phyloP scores from a whole-genome alignment of 192 early-diverging fungal species.

The Coemansia guatemalensis region DNA sequence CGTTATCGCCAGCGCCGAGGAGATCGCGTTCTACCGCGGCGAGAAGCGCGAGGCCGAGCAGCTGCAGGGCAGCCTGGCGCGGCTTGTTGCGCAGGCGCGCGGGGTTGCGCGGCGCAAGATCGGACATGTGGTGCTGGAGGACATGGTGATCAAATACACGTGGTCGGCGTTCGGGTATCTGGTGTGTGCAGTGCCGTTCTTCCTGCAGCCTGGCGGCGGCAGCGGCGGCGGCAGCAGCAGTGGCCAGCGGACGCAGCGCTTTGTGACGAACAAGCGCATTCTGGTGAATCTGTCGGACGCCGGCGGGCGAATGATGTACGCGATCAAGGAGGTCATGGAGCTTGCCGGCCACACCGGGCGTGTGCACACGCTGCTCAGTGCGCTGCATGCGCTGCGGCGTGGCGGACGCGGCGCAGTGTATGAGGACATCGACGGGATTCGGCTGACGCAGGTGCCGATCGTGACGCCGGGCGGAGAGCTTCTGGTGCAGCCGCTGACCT shows the following conservation, averaged over 20 bases:
- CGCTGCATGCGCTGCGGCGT: constrained; percentile 74
- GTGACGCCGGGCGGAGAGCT: constrained; percentile 86
- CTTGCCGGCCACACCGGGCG: constrained; percentile 86
- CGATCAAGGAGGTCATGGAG: constrained; percentile 91
- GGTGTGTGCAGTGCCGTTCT: constrained; percentile 84
- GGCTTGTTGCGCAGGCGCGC: constrained; percentile 81
- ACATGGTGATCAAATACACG: constrained; percentile 95
- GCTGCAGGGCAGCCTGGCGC: constrained; percentile 71
- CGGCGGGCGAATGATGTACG: constrained; percentile 95
- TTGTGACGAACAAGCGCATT: constrained; percentile 90
- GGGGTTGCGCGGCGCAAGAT: constrained; percentile 79
- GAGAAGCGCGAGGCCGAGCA: constrained; percentile 78
- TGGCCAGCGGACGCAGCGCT: constrained; percentile 70
- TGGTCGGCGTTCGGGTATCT: constrained; percentile 91
- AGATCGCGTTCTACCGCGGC: constrained; percentile 91
- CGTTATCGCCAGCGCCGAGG: constrained; percentile 94
- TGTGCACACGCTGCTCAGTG: constrained; percentile 82
- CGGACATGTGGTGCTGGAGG: constrained; percentile 91
- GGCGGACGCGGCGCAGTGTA: constrained; percentile 44
- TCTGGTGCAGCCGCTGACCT: constrained; percentile 78
- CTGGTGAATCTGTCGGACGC: constrained; percentile 90
- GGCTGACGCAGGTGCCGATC: constrained; percentile 88
- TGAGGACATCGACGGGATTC: constrained; percentile 66
- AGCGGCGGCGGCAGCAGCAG: constrained; percentile 14
- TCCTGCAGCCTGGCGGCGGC: constrained; percentile 63